Percentiles rank a stretch among this genome's conserved stretches.
phyloP scores from a whole-genome alignment of 2,329 filamentous ascomycete genomes.

The Aspergillus chevalieri region DNA sequence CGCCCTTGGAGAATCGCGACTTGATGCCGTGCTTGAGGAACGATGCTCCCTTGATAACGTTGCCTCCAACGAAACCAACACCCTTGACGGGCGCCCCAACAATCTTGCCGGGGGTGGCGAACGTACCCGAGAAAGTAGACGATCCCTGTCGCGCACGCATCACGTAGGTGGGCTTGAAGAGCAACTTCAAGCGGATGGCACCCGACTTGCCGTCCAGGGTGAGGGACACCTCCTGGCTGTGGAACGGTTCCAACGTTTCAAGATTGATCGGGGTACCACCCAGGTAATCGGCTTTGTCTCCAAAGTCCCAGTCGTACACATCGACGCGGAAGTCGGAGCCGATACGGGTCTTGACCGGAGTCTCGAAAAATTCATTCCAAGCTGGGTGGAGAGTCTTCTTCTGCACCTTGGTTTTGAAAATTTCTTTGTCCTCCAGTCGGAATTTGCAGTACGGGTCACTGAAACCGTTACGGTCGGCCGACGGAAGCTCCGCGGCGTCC shows the following conservation, averaged over 20 bases:
- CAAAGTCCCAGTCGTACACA: slow-evolving; percentile 95
- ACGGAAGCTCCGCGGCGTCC: slow-evolving; percentile 78
- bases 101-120: slow-evolving; percentile 79
- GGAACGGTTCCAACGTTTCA: slow-evolving; percentile 76
- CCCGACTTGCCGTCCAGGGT: slow-evolving; percentile 85
- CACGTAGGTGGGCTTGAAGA: slow-evolving; percentile 92
- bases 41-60: slow-evolving; percentile 81
- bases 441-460: slow-evolving; percentile 98
- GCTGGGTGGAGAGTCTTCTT: slow-evolving; percentile 94
- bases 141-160: slow-evolving; percentile 80
- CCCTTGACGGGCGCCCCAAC: slow-evolving; percentile 95
- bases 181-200: slow-evolving; percentile 69
- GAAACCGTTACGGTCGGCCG: slow-evolving; percentile 91
- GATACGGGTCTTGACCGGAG: slow-evolving; percentile 73
- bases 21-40: slow-evolving; percentile 84
- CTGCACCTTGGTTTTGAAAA: slow-evolving; percentile 91
- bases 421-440: slow-evolving; percentile 76
- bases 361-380: slow-evolving; percentile 96
- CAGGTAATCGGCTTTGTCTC: slow-evolving; percentile 87
- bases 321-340: slow-evolving; percentile 75
- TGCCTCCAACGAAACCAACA: slow-evolving; percentile 71
- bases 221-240: slow-evolving; percentile 66
- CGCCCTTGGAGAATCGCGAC: slow-evolving; percentile 50
- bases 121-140: slow-evolving; percentile 87
- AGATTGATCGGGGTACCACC: slow-evolving; percentile 72